Base-by-base conservation (phyloP, 2,329 filamentous ascomycete species). In the Clarireedia sp. region DNA sequence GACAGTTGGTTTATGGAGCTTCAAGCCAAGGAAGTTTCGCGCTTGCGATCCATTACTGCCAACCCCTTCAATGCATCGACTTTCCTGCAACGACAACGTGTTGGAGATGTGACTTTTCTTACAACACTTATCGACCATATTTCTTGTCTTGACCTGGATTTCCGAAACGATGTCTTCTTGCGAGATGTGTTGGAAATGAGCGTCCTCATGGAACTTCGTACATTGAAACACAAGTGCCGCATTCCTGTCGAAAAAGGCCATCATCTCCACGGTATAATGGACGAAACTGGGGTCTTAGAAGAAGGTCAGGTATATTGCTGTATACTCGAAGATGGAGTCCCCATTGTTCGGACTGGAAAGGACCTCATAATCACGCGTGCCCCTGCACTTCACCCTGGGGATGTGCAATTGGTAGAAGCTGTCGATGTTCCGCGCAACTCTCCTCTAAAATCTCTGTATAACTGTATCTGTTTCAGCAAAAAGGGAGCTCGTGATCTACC, bases 201-300 rank as follows among this genome's bases (percentile, higher is more conserved):
- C 7, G 75, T 91, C 0, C 72, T 94, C n/a, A 74, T 79, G 1
- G 84, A 87, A 60, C 72, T 95, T 3, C 80, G 88, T 3, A 75
- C 87, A 26, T 72, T 95, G 38, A 95, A 95, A 67, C 83, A 94
- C 70, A 86, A 85, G 53, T 82, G 87, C 0, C 81, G 88, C 1
- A 94, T 95, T 36, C 84, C 81, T 0, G 79, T 95, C 0, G 69
- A 78, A 0, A 68, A 84, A 16, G 90, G 87, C 0, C 78, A 85
- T n/a, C 90, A 88, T 0, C 74, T 95, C 0, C 90, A 90, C 62
- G 90, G 90, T 0, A 77, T 95, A 50, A 87, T 94, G 81, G 90
- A 95, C 59, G 89, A 95, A 68, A 90, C 87, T 0, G 81, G 80
- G 0, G 79, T 77, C 37, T 73, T 95, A 0, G 60, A 77, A 9